Evolutionary conservation across 2,329 filamentous ascomycete genomes (phyloP).

Genomic region (Exophiala aquamarina): DNA sequence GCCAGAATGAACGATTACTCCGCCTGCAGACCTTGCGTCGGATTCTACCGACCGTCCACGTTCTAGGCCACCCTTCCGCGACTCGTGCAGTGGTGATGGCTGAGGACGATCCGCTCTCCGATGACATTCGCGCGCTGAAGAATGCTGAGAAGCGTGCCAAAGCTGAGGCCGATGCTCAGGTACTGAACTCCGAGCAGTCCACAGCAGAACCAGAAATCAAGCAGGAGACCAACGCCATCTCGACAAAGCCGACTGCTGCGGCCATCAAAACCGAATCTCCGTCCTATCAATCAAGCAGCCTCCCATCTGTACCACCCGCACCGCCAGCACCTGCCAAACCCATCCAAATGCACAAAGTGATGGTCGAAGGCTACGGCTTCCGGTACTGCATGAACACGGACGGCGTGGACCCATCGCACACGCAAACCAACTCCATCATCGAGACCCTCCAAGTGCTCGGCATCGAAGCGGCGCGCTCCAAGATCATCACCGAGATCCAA

Average conservation of each 20-base stretch:
- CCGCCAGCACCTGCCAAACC: slow-evolving; percentile 59
- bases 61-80: slow-evolving; percentile 86
- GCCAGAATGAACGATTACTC: slow-evolving; percentile 64
- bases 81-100: slow-evolving; percentile 50
- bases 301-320: slow-evolving; percentile 1
- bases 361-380: slow-evolving; percentile 92
- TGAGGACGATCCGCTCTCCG: slow-evolving; percentile 28
- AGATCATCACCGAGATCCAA: slow-evolving; percentile 85
- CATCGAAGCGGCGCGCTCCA: slow-evolving; percentile 88
- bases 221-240: slow-evolving; percentile 11
- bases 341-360: slow-evolving; percentile 68
- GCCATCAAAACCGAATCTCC: slow-evolving; percentile 21
- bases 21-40: slow-evolving; percentile 85
- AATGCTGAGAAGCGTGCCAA: slow-evolving; percentile 1
- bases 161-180: slow-evolving; percentile 6
- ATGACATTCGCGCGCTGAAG: slow-evolving; percentile 25
- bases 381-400: slow-evolving; percentile 88
- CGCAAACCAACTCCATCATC: slow-evolving; percentile 80
- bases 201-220: slow-evolving; percentile 19
- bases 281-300: not conserved
- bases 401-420: slow-evolving; percentile 74
- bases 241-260: not conserved
- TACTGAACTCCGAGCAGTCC: not conserved
- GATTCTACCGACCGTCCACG: slow-evolving; percentile 75
- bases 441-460: slow-evolving; percentile 84